Conservation (phyloP, 75 land plant species). For the Cryptomeria japonica region DNA sequence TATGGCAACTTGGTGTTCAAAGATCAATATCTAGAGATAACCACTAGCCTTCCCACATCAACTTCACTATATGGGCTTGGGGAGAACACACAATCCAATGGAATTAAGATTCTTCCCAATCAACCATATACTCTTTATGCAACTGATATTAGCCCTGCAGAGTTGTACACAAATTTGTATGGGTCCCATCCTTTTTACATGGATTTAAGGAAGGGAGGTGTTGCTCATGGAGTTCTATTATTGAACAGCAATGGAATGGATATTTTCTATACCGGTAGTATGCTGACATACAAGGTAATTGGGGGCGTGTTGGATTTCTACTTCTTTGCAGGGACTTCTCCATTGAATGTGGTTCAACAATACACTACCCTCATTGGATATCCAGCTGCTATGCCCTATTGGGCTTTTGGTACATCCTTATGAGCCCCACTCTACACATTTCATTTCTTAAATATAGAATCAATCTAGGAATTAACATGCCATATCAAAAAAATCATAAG, state of each 20-base stretch:
- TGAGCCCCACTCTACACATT: not conserved
- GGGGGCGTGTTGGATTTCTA: conserved; percentile 93
- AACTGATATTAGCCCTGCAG: conserved; percentile 52
- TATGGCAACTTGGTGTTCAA: conserved; percentile 69
- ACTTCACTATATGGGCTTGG: conserved; percentile 82
- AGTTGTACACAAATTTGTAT: conserved; percentile 62
- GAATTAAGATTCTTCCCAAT: conserved; percentile 50
- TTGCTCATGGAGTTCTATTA: conserved; percentile 76
- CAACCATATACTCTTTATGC: conserved; percentile 77
- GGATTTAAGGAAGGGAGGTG: conserved; percentile 45
- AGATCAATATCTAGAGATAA: conserved; percentile 87
- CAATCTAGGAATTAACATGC: too few relatives aligned
- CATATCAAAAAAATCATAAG: too few relatives aligned
- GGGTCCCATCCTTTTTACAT: conserved; percentile 47
- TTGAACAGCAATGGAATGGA: conserved; percentile 97
- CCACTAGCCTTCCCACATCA: conserved; percentile 54
- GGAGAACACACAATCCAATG: conserved; percentile 74
- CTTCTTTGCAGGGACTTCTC: conserved; percentile 79
- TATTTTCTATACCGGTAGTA: conserved; percentile 58
- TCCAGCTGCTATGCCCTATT: conserved; percentile 94
- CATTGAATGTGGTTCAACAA: conserved; percentile 77
- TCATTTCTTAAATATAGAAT: too few relatives aligned
- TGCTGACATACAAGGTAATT: conserved; percentile 73
- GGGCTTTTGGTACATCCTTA: conserved; percentile 72
- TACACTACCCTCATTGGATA: conserved; percentile 74